phyloP scores from a whole-genome alignment of 495 filamentous ascomycete species.

The Cercophora newfieldiana region DNA sequence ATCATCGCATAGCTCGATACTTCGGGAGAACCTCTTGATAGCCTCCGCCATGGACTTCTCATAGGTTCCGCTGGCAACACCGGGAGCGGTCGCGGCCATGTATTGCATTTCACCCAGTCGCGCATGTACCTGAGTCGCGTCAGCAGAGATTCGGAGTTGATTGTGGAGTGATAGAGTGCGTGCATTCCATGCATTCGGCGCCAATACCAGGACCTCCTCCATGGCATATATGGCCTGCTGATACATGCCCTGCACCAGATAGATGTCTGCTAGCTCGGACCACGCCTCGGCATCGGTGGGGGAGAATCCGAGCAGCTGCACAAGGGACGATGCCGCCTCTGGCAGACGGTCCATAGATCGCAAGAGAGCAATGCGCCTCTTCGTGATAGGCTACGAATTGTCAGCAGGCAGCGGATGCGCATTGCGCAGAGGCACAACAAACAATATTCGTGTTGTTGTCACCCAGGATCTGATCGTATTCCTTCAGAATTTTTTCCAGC shows the following conservation, averaged over 20 bases:
- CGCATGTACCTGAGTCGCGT: slow-evolving; percentile 70
- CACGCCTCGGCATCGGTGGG: slow-evolving; percentile 93
- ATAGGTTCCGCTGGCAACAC: slow-evolving; percentile 41
- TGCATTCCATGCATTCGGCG: slow-evolving; percentile 96
- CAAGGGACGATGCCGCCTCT: slow-evolving; percentile 74
- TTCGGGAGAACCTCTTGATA: slow-evolving; percentile 79
- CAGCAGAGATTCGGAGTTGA: slow-evolving; percentile 28
- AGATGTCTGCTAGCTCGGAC: slow-evolving; percentile 87
- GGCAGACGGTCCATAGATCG: slow-evolving; percentile 63
- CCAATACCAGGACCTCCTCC: slow-evolving; percentile 84
- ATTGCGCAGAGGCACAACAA: slow-evolving; percentile 31
- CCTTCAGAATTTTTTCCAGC: slow-evolving; percentile 66
- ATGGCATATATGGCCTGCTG: slow-evolving; percentile 83
- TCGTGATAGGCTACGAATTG: slow-evolving; percentile 68
- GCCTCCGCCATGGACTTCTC: slow-evolving; percentile 64
- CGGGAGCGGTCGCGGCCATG: slow-evolving; percentile 57
- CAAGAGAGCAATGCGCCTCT: slow-evolving; percentile 80
- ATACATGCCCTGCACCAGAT: slow-evolving; percentile 72
- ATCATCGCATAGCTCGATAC: slow-evolving; percentile 88
- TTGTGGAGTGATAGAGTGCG: slow-evolving; percentile 32
- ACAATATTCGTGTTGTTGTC: slow-evolving; percentile 82
- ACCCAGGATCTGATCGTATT: slow-evolving; percentile 73
- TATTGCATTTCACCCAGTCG: slow-evolving; percentile 81
- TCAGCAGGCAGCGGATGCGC: slow-evolving; percentile 23
- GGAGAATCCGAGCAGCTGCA: slow-evolving; percentile 72